phyloP scores from a whole-genome alignment of 352 stramenopile species.

The Globisporangium polare region DNA sequence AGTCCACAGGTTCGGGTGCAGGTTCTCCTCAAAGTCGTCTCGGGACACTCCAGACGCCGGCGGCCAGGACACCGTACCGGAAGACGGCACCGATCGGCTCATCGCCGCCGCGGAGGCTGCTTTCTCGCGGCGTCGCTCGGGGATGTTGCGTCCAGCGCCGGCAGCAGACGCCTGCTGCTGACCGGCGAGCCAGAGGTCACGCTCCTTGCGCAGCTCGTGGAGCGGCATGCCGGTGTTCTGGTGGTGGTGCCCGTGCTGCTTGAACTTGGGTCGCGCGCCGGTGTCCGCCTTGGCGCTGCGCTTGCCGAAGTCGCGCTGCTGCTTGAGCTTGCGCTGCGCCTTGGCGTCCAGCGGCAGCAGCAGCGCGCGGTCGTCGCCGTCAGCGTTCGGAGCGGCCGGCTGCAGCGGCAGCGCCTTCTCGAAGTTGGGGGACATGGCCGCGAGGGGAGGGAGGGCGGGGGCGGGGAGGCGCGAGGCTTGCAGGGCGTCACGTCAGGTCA shows the following conservation, averaged over 20 bases:
- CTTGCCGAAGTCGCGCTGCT: constrained; percentile 49
- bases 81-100: constrained; percentile 42
- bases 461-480: neutral
- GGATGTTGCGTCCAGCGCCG: constrained; percentile 31
- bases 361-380: constrained; percentile 3
- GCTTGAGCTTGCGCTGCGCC: constrained; percentile 63
- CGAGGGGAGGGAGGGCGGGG: neutral
- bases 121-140: constrained; percentile 23
- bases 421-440: constrained; percentile 14
- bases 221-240: constrained; percentile 19
- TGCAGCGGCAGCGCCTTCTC: constrained; percentile 6
- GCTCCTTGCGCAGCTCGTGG: constrained; percentile 32
- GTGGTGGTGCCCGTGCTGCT: constrained; percentile 33
- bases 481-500: constrained; percentile 3
- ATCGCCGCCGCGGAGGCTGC: constrained; percentile 13
- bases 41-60: constrained; percentile 17
- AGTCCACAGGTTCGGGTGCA: constrained; percentile 24
- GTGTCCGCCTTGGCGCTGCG: constrained; percentile 14
- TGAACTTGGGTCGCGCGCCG: constrained; percentile 23
- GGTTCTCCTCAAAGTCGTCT: constrained; percentile 30
- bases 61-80: constrained; percentile 46
- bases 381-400: neutral
- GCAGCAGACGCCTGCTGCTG: constrained; percentile 13
- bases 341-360: constrained; percentile 32
- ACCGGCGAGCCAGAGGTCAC: constrained; percentile 30